Evolutionary conservation across 441 rosid genomes (phyloP), one percentile per base, ranked within the genome.

Genomic region (Aleurites moluccanus): DNA sequence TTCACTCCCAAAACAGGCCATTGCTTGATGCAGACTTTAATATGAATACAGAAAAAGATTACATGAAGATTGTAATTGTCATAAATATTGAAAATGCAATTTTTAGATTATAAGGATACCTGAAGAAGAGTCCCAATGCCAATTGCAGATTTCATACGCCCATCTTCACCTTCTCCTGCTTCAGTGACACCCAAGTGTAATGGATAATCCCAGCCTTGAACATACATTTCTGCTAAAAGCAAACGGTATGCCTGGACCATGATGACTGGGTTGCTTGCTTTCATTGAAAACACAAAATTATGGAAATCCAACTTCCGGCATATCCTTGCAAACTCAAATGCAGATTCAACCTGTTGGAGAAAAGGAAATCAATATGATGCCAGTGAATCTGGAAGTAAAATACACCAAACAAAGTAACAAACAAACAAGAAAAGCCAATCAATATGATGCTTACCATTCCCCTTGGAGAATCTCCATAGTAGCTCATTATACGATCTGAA

Each of bases 141-240:
- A 79, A 95, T 95, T 15, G 99, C 98, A 81, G 99, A 95, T 81
- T 95, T 95, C 97, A 95, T 95, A 77, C 99, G 86, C 20, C 99
- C 99, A 85, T 95, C 99, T 83, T 93, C 98, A 50, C 99, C 99
- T 88, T 95, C 99, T 83, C 99, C 99, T 74, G 98, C 99, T 87
- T 95, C 98, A 74, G 99, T 95, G 70, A 95, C 99, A 40, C 99
- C 99, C 85, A 93, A 87, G 78, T 95, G 99, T 69, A 95, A 77
- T 59, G 97, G 99, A 84, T 95, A 95, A 81, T 93, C 97, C 99
- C 98, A 95, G 47, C 98, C 99, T n/a, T 89, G 91, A 75, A 88
- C 95, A 78, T 93, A 91, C 99, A 95, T 93, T 86, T 95, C 98
- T 66, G 99, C 92, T 61, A 93, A 85, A 11, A 95, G 99, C 57